phyloP scores from a whole-genome alignment of 139 green algal genomes.

The Prasinococcaceae sp. region DNA sequence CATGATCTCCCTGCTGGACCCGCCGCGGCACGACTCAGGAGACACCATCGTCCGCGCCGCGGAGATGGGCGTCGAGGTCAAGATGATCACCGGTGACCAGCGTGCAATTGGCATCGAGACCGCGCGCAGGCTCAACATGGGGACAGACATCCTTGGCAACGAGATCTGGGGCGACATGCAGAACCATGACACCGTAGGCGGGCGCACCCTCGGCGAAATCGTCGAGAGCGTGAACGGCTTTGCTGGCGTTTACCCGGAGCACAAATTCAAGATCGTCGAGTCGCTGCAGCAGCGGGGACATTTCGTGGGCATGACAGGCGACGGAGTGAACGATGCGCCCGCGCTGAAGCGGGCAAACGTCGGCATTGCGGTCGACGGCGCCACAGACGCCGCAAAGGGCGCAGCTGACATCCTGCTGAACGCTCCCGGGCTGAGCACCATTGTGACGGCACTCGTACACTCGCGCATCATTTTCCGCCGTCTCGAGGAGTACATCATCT shows the following conservation, averaged over 20 bases:
- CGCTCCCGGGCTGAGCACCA: constrained; percentile 18
- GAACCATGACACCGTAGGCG: neutral
- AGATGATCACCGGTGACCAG: constrained; percentile 36
- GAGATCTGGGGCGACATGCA: constrained; percentile 2
- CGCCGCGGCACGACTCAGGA: constrained; percentile 65
- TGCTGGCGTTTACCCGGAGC: constrained; percentile 25
- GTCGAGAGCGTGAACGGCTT: constrained; percentile 29
- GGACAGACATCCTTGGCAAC: constrained; percentile 29
- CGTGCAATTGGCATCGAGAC: constrained; percentile 31
- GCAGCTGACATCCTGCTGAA: constrained; percentile 31
- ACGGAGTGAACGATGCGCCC: constrained; percentile 80
- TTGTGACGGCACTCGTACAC: constrained; percentile 27
- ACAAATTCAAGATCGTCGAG: constrained; percentile 26
- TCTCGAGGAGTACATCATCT: constrained; percentile 20
- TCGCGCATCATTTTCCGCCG: constrained; percentile 30
- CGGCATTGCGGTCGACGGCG: constrained; percentile 49
- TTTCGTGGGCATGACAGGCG: constrained; percentile 38
- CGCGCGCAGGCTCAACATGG: constrained; percentile 23
- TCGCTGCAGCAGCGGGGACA: constrained; percentile 16
- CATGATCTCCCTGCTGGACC: constrained; percentile 76
- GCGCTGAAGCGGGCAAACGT: constrained; percentile 90
- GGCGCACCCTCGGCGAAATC: neutral
- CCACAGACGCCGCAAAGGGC: constrained; percentile 23
- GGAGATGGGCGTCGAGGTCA: constrained; percentile 19
- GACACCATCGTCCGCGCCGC: constrained; percentile 25